These are phyloP conservation scores for Rugosomyces carneus DNA, from an alignment of 1,284 basidiomycete genomes.

Conservation along the genomic window DNA sequence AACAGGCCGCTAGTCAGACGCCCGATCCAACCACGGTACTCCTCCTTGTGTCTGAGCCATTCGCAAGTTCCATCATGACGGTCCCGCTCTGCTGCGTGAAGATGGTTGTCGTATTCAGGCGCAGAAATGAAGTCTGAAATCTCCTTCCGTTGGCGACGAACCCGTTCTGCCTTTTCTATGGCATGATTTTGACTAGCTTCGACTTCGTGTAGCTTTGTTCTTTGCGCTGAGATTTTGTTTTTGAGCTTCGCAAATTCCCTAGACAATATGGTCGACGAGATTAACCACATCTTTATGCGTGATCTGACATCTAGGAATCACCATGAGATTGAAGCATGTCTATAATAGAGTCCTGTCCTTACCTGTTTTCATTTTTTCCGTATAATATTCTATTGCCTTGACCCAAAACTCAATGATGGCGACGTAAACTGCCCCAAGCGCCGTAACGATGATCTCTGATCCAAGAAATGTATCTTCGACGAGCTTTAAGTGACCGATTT, in stretches of 20 bases:
- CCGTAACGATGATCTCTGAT: conserved; percentile 1
- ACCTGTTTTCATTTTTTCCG: conserved; percentile 1
- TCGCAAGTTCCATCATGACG: too few relatives aligned
- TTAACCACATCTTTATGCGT: not conserved
- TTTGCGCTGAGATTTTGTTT: not conserved
- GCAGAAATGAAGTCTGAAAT: too few relatives aligned
- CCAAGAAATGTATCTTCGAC: not conserved
- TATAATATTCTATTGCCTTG: conserved; percentile 5
- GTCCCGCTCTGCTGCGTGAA: too few relatives aligned
- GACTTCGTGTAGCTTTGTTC: not conserved
- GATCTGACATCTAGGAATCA: not conserved
- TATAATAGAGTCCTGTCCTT: too few relatives aligned
- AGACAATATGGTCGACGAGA: not conserved
- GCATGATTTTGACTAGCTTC: not conserved
- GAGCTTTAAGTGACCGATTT: conserved; percentile 1
- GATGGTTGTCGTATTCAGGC: too few relatives aligned
- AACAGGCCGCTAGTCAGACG: too few relatives aligned
- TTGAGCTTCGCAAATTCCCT: not conserved
- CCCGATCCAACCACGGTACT: too few relatives aligned
- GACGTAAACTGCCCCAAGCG: conserved; percentile 2
- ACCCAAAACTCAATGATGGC: conserved; percentile 5
- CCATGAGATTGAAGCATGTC: too few relatives aligned
- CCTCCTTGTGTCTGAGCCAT: too few relatives aligned
- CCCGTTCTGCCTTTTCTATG: not conserved
- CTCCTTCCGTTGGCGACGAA: not conserved